Evolutionary conservation across 176 grass and related monocot species (phyloP).

Genomic region (sorghum (Sorghum bicolor)): DNA sequence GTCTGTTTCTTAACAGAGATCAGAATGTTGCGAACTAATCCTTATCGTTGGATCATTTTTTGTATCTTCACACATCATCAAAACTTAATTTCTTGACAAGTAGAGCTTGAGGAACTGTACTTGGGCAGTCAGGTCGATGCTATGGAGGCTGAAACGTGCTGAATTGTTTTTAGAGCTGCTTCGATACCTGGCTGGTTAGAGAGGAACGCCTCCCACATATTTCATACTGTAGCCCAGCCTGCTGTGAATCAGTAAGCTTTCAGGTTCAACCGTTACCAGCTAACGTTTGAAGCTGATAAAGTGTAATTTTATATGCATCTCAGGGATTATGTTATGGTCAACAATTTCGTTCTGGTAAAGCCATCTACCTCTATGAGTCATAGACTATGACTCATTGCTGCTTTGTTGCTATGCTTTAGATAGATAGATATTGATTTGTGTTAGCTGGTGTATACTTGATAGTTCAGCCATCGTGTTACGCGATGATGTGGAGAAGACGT

Average conservation of each 20-base stretch:
- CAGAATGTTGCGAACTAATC: not conserved
- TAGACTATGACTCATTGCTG: not conserved
- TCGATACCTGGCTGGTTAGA: not conserved
- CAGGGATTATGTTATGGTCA: not conserved
- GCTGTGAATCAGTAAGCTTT: not conserved
- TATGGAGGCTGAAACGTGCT: not conserved
- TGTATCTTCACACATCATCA: not conserved
- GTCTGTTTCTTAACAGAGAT: slow-evolving; percentile 2
- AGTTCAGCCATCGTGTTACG: no score
- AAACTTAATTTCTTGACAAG: not conserved
- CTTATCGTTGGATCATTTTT: not conserved
- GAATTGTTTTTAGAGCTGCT: not conserved
- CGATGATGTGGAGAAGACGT: no score
- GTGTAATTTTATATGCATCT: not conserved
- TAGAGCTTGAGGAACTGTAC: not conserved
- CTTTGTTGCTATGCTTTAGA: not conserved
- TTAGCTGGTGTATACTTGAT: not conserved
- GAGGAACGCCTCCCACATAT: not conserved
- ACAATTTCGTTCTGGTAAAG: not conserved
- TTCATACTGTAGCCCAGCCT: not conserved
- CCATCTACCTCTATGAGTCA: not conserved
- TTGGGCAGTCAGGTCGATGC: not conserved
- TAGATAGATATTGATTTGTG: not conserved
- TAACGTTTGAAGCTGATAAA: not conserved
- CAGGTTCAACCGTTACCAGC: not conserved